These are phyloP conservation scores for Blastosporella zonata DNA, from an alignment of 1,284 basidiomycete genomes.

Conservation along the genomic window DNA sequence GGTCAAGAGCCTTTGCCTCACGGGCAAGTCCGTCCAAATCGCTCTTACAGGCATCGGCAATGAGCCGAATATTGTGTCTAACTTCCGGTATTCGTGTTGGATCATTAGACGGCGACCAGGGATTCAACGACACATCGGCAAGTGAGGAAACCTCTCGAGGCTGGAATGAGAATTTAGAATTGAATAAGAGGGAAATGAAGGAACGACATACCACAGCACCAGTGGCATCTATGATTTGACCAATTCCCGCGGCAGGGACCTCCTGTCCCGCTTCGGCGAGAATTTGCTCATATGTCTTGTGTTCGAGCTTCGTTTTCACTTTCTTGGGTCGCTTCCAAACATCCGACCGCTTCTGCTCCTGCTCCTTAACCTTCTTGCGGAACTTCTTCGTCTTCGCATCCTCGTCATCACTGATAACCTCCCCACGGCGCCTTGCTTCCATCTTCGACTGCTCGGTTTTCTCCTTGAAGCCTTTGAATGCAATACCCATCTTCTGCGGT, in stretches of 20 bases:
- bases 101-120: slow-evolving; percentile 85
- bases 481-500: slow-evolving; percentile 83
- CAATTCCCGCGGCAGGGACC: slow-evolving; percentile 55
- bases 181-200: slow-evolving; percentile 1
- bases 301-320: slow-evolving; percentile 80
- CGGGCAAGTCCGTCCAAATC: slow-evolving; percentile 86
- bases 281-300: slow-evolving; percentile 95
- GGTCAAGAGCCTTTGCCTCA: slow-evolving; percentile 83
- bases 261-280: slow-evolving; percentile 78
- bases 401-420: slow-evolving; percentile 73
- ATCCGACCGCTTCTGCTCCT: slow-evolving; percentile 61
- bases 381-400: slow-evolving; percentile 43
- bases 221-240: slow-evolving; percentile 92
- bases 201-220: slow-evolving; percentile 72
- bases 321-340: slow-evolving; percentile 83
- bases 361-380: slow-evolving; percentile 50
- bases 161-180: slow-evolving; percentile 34
- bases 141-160: slow-evolving; percentile 81
- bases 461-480: slow-evolving; percentile 83
- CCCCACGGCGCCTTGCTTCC: slow-evolving; percentile 76
- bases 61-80: slow-evolving; percentile 89
- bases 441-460: slow-evolving; percentile 84
- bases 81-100: slow-evolving; percentile 90
- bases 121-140: slow-evolving; percentile 72
- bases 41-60: slow-evolving; percentile 77